Conservation (phyloP, 1,284 basidiomycete species). For the Ustilago xerochloae region DNA sequence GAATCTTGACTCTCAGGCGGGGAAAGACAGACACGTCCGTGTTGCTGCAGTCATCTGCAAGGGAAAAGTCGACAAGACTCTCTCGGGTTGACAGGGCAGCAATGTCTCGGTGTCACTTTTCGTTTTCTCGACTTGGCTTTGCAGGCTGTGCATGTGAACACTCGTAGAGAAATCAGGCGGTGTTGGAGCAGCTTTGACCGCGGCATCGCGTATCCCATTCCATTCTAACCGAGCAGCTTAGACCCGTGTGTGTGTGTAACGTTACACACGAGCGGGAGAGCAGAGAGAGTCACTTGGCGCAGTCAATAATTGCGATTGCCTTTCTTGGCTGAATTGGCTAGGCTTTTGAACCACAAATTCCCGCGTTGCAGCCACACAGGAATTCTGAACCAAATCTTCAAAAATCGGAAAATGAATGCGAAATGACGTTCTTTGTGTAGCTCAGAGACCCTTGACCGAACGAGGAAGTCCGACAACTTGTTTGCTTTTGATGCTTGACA, state of each 20-base stretch:
- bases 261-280: conserved; percentile 1
- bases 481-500: not conserved
- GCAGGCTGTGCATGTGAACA: conserved; percentile 10
- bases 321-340: conserved; percentile 12
- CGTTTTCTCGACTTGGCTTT: not conserved
- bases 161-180: not conserved
- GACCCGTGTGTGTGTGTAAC: no score
- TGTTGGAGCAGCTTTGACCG: not conserved
- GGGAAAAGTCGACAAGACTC: conserved; percentile 7
- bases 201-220: no score
- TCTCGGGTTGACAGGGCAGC: not conserved
- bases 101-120: conserved; percentile 10
- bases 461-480: conserved; percentile 17
- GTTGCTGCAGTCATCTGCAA: conserved; percentile 8
- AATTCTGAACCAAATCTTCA: not conserved
- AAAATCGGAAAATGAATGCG: not conserved
- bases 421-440: conserved; percentile 12
- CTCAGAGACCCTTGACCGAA: conserved; percentile 8
- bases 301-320: no score
- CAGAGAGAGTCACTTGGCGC: not conserved
- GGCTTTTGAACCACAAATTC: conserved; percentile 1
- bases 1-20: not conserved
- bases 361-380: conserved; percentile 1
- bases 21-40: not conserved
- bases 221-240: no score